Percentiles rank a stretch among this genome's conserved stretches.
Conservation (phyloP, 331 rosid species). For the Telfairia occidentalis region DNA sequence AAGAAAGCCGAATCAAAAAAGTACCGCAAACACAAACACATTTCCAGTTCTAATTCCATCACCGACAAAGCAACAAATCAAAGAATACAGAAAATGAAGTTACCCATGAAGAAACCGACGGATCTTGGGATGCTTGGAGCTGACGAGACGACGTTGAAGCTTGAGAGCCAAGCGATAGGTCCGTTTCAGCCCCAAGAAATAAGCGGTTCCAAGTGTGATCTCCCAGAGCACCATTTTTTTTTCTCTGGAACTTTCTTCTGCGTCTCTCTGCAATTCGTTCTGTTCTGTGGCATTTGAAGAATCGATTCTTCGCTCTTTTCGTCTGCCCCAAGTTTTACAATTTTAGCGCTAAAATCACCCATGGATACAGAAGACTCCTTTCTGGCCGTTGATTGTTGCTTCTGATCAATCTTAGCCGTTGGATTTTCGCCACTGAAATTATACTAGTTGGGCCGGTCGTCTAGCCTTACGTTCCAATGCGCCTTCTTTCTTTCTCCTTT, state of each 20-base stretch:
- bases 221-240: slow-evolving; percentile 85
- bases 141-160: slow-evolving; percentile 62
- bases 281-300: neutral
- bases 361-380: neutral
- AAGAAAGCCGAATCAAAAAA: neutral
- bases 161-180: slow-evolving; percentile 59
- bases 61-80: neutral
- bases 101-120: slow-evolving; percentile 70
- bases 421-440: neutral
- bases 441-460: too few relatives aligned
- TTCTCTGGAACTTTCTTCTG: slow-evolving; percentile 12
- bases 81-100: neutral
- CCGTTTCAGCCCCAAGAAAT: slow-evolving; percentile 78
- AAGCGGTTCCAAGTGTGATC: slow-evolving; percentile 79
- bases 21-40: neutral
- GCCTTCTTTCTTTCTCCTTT: too few relatives aligned
- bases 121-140: slow-evolving; percentile 47
- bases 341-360: neutral
- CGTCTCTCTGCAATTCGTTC: neutral
- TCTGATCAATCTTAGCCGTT: neutral
- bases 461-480: too few relatives aligned
- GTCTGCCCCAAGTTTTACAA: neutral
- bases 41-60: neutral
- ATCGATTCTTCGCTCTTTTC: neutral
- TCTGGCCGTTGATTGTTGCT: neutral